A percentile compares a stretch with the other conserved stretches of the same genome.
phyloP scores from a whole-genome alignment of 306 rosid species.

The Begonia loranthoides region DNA sequence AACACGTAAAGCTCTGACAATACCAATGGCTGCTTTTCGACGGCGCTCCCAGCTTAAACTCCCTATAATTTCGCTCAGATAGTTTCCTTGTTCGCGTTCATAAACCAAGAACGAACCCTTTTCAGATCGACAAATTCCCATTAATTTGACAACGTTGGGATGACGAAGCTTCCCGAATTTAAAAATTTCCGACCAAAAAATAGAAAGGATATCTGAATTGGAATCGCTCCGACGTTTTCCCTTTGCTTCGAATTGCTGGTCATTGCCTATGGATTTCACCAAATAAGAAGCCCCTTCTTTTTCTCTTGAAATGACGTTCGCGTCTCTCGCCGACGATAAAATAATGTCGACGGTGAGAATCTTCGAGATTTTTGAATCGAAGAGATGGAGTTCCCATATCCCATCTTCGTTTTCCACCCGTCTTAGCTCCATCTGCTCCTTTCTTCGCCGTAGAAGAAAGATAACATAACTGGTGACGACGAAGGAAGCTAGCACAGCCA shows the following conservation, averaged over 20 bases:
- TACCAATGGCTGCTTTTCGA: slow-evolving; percentile 37
- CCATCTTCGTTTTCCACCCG: slow-evolving; percentile 50
- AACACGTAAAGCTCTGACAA: slow-evolving; percentile 45
- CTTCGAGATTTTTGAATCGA: slow-evolving; percentile 25
- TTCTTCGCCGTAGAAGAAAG: slow-evolving; percentile 22
- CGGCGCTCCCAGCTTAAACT: slow-evolving; percentile 55
- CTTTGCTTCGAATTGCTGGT: slow-evolving; percentile 36
- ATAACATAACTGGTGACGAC: slow-evolving; percentile 11
- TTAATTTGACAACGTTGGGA: slow-evolving; percentile 35
- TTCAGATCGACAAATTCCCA: slow-evolving; percentile 43
- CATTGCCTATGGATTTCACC: slow-evolving; percentile 1
- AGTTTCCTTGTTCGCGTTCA: slow-evolving; percentile 28
- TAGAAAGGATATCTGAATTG: slow-evolving; percentile 17
- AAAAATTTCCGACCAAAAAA: slow-evolving; percentile 38
- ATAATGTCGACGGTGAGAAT: slow-evolving; percentile 33
- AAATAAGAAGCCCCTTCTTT: neutral
- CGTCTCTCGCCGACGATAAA: slow-evolving; percentile 25
- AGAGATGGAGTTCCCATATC: slow-evolving; percentile 54
- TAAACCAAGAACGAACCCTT: slow-evolving; percentile 44
- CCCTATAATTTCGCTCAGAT: slow-evolving; percentile 26
- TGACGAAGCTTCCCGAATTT: slow-evolving; percentile 42
- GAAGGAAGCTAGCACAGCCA: slow-evolving; percentile 18
- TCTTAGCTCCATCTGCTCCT: slow-evolving; percentile 14
- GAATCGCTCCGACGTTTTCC: slow-evolving; percentile 17
- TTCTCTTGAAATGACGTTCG: slow-evolving; percentile 30